Evolutionary conservation across 73 alveolate species (phyloP), one percentile per base, ranked within the genome.

Genomic region (Blepharisma stoltei): DNA sequence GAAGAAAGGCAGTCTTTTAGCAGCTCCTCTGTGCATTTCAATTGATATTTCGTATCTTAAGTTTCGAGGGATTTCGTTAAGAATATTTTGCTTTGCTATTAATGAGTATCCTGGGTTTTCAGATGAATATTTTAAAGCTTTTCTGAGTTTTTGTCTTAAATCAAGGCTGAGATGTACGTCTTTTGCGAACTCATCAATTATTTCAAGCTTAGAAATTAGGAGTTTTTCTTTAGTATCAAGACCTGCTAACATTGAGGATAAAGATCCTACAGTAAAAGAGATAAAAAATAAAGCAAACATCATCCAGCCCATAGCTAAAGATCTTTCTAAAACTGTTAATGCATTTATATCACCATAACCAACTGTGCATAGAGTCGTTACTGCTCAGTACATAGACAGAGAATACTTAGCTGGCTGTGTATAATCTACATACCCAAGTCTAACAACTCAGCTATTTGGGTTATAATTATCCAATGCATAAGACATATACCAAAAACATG

Each of bases 391-490:
- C 9, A 88, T 54, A 41, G 86, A 54, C 6, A 38, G 37, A 53
- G 77, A 54, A 71, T 88, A 88, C 48, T 84, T 27, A 53, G 76
- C 54, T 5, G 53, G 53, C 11, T 37, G 55, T 20, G 54, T 41
- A 1, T 52, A 84, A 55, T 88, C 88, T 5, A 6, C 46, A 49
- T 68, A 47, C 25, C 93, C 94, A 27, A 76, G 60, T 46, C 95
- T 78, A 6, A 86, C 94, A 0, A 93, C 97, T 96, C 98, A 93
- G n/a, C 94, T 88, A 71, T 91, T 89, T 6, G 97, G 97, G 7
- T 82, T 78, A 67, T 88, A 85, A 68, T 88, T 93, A 68, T 81
- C 81, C 20, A 93, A 65, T 78, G 75, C 88, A 11, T 96, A 86
- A 76, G 86, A 77, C 44, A 93, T 82, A 75, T 79, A 88, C 97